Conservation (phyloP, 2,329 filamentous ascomycete species). For the Penicillium psychrosexuale region DNA sequence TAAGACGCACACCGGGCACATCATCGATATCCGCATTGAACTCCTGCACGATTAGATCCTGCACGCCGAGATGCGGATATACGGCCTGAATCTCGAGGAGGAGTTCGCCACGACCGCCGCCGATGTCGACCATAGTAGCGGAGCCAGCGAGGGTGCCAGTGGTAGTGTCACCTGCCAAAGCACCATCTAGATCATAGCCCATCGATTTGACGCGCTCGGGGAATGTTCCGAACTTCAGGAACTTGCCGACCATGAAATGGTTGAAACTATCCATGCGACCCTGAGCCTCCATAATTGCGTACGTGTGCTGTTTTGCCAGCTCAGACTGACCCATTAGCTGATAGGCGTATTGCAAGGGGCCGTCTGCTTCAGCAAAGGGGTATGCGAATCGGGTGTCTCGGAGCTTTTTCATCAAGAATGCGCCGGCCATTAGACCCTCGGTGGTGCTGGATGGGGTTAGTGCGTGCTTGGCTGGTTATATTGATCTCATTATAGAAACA, state of each 20-base stretch:
- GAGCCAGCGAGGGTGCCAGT: constrained; percentile 9
- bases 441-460: constrained; percentile 25
- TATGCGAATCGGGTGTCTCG: constrained; percentile 35
- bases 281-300: constrained; percentile 36
- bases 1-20: constrained; percentile 28
- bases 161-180: constrained; percentile 8
- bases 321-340: constrained; percentile 29
- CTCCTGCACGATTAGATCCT: constrained; percentile 37
- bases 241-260: constrained; percentile 41
- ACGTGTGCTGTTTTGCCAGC: constrained; percentile 33
- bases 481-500: neutral
- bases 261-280: constrained; percentile 42
- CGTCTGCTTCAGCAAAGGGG: constrained; percentile 34
- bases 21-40: constrained; percentile 33
- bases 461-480: neutral
- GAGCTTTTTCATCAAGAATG: constrained; percentile 38
- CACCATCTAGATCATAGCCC: constrained; percentile 33
- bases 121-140: constrained; percentile 37
- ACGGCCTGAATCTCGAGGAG: constrained; percentile 37
- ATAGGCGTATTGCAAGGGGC: constrained; percentile 37
- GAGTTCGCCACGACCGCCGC: constrained; percentile 37
- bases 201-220: constrained; percentile 30
- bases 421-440: constrained; percentile 35
- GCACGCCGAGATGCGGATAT: constrained; percentile 28
- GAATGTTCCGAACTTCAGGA: constrained; percentile 33